These are phyloP conservation scores for Chimonanthus praecox DNA, from an alignment of 164 flowering plant species.

Conservation along the genomic window DNA sequence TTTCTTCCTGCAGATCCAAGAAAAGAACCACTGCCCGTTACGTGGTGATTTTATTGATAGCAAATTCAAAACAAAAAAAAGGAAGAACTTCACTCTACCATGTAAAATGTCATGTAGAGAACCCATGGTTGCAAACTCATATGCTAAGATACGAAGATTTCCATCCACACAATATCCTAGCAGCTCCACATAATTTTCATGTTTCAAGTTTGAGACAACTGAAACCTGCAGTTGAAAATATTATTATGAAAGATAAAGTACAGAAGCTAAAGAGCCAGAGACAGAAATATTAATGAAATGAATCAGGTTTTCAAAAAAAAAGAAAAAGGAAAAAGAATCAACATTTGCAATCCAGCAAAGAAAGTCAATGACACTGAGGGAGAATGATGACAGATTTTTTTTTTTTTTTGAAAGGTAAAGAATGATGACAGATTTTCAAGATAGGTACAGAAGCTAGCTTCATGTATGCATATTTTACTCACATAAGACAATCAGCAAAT, in stretches of 20 bases:
- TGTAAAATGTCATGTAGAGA: conserved; percentile 19
- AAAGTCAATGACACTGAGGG: no score
- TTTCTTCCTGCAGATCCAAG: conserved; percentile 32
- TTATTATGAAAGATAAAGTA: background rate
- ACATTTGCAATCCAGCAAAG: no score
- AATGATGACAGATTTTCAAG: no score
- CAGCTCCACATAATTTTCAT: conserved; percentile 16
- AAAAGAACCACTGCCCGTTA: background rate
- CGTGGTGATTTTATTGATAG: background rate
- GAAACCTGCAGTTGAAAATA: conserved; percentile 8
- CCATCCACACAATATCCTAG: conserved; percentile 17
- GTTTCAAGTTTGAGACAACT: conserved; percentile 14
- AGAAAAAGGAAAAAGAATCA: no score
- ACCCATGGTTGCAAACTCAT: conserved; percentile 20
- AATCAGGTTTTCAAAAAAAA: background rate
- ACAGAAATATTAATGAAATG: background rate
- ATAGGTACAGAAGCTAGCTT: no score
- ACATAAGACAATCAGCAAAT: no score
- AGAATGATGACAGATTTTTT: no score
- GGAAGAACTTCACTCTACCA: conserved; percentile 8
- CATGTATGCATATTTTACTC: no score
- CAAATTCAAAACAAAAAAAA: background rate
- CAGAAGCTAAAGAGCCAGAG: background rate
- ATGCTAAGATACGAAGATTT: conserved; percentile 12
- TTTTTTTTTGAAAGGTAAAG: no score